phyloP scores from a whole-genome alignment of 176 grass and related monocot species.

The Elaeis guineensis region DNA sequence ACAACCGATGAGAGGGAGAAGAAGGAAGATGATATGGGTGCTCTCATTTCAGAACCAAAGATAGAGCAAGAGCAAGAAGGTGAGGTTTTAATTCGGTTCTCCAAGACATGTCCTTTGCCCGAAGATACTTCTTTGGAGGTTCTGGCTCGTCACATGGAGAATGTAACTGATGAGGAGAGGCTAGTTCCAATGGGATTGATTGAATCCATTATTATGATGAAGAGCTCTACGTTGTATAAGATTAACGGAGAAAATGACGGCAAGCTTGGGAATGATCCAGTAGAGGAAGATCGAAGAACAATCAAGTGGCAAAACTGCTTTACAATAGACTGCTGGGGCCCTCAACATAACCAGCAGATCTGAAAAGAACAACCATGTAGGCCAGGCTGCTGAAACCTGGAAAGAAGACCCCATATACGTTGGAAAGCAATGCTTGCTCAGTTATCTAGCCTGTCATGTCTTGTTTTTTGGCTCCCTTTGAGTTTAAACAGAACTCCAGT shows the following conservation, averaged over 20 bases:
- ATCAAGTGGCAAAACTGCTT: too few relatives aligned
- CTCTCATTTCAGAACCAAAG: slow-evolving; percentile 3
- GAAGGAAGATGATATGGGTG: background rate
- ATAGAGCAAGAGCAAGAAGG: slow-evolving; percentile 15
- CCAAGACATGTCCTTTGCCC: slow-evolving; percentile 29
- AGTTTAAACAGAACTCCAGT: too few relatives aligned
- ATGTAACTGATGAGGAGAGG: slow-evolving; percentile 21
- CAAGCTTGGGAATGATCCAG: slow-evolving; percentile 17
- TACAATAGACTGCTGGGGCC: too few relatives aligned
- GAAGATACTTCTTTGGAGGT: slow-evolving; percentile 25
- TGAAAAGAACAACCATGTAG: too few relatives aligned
- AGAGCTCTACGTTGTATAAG: slow-evolving; percentile 5
- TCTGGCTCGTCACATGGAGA: slow-evolving; percentile 13
- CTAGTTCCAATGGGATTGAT: slow-evolving; percentile 36
- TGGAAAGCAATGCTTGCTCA: too few relatives aligned
- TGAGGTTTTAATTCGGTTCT: slow-evolving; percentile 41
- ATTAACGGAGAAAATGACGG: slow-evolving; percentile 4
- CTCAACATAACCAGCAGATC: too few relatives aligned
- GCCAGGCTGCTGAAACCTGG: too few relatives aligned
- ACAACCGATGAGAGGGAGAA: background rate
- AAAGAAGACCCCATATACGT: too few relatives aligned
- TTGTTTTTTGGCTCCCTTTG: too few relatives aligned
- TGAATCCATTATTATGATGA: slow-evolving; percentile 17
- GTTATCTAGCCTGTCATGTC: too few relatives aligned
- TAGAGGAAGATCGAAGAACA: background rate